Evolutionary conservation across 352 stramenopile species (phyloP), one percentile per base, ranked within the genome.

Genomic region (Phytopythium boreale): DNA sequence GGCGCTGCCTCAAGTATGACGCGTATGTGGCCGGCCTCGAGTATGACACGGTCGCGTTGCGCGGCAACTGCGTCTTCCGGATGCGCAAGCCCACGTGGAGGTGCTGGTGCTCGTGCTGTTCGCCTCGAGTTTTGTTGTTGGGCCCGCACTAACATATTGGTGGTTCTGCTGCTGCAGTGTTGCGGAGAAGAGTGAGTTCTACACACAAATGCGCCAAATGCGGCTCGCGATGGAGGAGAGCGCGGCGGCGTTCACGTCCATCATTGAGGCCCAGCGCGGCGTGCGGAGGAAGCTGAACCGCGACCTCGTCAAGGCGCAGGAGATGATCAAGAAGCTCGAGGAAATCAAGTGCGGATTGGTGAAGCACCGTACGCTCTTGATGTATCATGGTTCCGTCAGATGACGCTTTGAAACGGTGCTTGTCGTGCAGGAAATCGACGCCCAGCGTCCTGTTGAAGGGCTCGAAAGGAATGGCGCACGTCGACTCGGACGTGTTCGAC

Each of bases 401-500:
- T 39, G 11, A 39, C 34, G 6, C 7, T 43, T 4, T 29, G 7
- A 26, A n/a, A 2, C 8, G 26, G 2, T 44, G 41, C 11, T 36
- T 47, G 27, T 52, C 22, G 6, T 47, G 14, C 39, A 71, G 44
- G 43, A 75, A 44, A 15, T 47, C 53, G 39, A 69, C 58, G 12
- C 51, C 51, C 3, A 53, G 31, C 29, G 29, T 43, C 10, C 57
- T 53, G 47, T 3, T 53, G 22, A 53, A 34, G 31, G 53, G 62
- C 14, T 69, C 61, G 34, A 56, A 24, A 1, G 61, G 50, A 10
- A 72, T 67, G 12, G 67, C 80, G 15, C 66, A 71, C 14, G 69
- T 91, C 5, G 79, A 89, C 62, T 91, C 82, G 43, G 80, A 89
- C 59, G 68, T 70, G 9, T 89, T 91, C 41, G 82, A 91, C 52